Base-by-base conservation (phyloP, 345 rosid species). In the Populus nigra region DNA sequence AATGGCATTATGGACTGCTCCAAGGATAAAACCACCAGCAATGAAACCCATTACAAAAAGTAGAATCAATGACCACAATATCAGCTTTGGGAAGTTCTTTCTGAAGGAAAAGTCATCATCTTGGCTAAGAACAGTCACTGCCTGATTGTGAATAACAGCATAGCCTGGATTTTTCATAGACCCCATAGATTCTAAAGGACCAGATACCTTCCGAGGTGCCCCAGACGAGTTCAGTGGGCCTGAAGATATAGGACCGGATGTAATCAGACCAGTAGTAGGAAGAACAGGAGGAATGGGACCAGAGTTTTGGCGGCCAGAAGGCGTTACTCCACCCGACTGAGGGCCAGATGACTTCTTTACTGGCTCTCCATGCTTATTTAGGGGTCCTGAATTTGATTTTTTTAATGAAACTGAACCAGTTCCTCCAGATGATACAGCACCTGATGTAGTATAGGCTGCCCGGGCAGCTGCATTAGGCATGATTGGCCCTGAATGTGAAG, bases 301-400 rank as follows among this genome's bases (percentile, higher is more conserved):
- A 4, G 99, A 96, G 72, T 94, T 89, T 79, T 96, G 98, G 57
- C 98, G 92, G 66, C 89, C 89, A 73, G 86, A 87, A 23, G 89
- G 84, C 18, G 99, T 92, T n/a, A 83, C 92, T 76, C 94, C 97
- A 77, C 94, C 98, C 57, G 98, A 91, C 76, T 90, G 98, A 69
- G 98, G 98, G 53, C 98, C 98, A 7, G 98, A 93, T 61, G 93
- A 87, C 86, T 87, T 94, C 87, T 91, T 90, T 66, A 90, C 76
- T 12, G 99, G 97, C 72, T 93, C 99, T 33, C 99, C 99, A 68
- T 96, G 97, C 83, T 84, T 92, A 82, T 92, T 93, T 53, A 91
- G 82, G 61, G 97, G 98, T 59, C 99, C 99, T 68, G 99, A 96
- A 76, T 89, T 91, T 22, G 99, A 91, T 86, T 93, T 96, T 87